Evolutionary conservation across 805 yeast species (phyloP), one percentile per base, ranked within the genome.

Genomic region (Komagataella kurtzmanii): DNA sequence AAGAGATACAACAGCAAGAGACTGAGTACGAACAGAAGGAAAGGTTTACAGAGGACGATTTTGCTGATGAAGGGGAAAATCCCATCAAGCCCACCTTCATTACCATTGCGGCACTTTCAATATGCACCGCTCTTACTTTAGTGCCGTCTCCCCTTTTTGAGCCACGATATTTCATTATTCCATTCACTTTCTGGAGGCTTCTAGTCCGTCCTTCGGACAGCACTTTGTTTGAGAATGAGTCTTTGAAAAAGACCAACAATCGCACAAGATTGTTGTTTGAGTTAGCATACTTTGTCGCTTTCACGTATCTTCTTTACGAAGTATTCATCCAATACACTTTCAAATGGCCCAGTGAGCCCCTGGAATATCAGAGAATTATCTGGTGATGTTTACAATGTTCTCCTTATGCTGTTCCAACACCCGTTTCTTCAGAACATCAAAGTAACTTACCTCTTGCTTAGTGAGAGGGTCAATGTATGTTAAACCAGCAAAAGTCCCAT

Each of bases 91-190:
- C 40, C 3, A 30, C 40, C 6, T 30, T 30, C 40, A 30, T 30
- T 3, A 63, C 83, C n/a, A 72, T 76, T 46, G 50, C 78, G 4
- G 75, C 81, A 0, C 81, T 74, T 54, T 51, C 80, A 2, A 64
- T 66, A 0, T 82, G 89, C 46, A 70, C 79, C 0, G 58, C 73
- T 1, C 63, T 79, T 5, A 84, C 93, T 0, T 71, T 93, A 18
- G 77, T 85, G 0, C 97, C 98, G 18, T 83, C 97, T 0, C 99
- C 98, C 4, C 71, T 93, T 56, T 82, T 93, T 60, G 99, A 93
- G 65, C 96, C 97, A 49, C 77, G 99, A 53, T 93, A 93, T 64
- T 93, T 84, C 64, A 86, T 91, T 49, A 59, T 88, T 4, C 97
- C 98, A 3, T 81, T 78, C 61, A 63, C 85, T 10, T 65, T 89